phyloP scores from a whole-genome alignment of 208 protist species.

The Trypanosoma boissoni region DNA sequence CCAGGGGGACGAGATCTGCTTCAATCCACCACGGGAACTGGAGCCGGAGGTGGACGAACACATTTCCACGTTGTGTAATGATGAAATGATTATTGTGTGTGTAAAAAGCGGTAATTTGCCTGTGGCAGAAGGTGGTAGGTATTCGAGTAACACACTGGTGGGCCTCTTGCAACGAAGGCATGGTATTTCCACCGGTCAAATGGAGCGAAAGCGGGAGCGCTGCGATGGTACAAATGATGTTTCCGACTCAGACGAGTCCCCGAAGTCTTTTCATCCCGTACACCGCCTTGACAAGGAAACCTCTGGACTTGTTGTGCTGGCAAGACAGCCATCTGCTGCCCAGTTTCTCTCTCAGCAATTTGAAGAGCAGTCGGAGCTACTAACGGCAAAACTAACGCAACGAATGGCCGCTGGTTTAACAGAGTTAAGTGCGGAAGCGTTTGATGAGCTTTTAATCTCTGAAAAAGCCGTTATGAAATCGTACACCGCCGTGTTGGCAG shows the following conservation, averaged over 20 bases:
- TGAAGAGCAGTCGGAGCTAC: conserved; percentile 37
- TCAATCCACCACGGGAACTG: conserved; percentile 60
- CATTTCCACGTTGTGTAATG: conserved; percentile 54
- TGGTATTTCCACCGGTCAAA: neutral
- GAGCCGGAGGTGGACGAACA: conserved; percentile 70
- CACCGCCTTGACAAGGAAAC: conserved; percentile 91
- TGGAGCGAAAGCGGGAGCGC: conserved; percentile 2
- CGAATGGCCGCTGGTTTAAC: neutral
- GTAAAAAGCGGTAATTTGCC: conserved; percentile 81
- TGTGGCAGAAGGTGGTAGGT: conserved; percentile 79
- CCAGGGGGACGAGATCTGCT: conserved; percentile 59
- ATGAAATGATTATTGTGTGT: conserved; percentile 51
- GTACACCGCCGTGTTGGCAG: conserved; percentile 58
- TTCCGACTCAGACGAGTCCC: neutral
- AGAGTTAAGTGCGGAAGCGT: neutral
- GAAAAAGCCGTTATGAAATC: conserved; percentile 51
- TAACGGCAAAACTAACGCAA: conserved; percentile 15
- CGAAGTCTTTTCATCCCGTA: conserved; percentile 26
- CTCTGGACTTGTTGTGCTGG: conserved; percentile 72
- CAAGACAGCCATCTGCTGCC: conserved; percentile 30
- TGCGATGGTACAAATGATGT: too few relatives aligned
- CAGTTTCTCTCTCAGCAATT: conserved; percentile 39
- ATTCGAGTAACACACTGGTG: conserved; percentile 77
- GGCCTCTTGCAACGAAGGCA: conserved; percentile 35
- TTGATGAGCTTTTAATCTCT: conserved; percentile 31